phyloP scores from a whole-genome alignment of 192 early-diverging fungal species.

The Coemansia sp. region DNA sequence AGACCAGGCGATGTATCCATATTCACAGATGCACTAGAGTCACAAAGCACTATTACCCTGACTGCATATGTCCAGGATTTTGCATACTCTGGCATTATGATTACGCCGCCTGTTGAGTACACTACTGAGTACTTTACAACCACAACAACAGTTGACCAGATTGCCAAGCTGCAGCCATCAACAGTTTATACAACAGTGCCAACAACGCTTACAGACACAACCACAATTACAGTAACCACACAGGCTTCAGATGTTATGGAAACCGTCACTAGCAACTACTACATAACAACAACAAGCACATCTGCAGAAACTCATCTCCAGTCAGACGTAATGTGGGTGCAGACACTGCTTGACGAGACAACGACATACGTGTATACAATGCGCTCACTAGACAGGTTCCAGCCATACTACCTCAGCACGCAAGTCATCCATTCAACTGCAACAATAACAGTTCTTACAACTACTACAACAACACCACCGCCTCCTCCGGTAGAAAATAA shows the following conservation, averaged over 20 bases:
- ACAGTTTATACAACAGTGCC: background rate
- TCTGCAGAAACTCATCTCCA: background rate
- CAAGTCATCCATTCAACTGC: background rate
- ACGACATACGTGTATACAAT: background rate
- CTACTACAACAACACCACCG: background rate
- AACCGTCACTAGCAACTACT: background rate
- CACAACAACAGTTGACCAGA: slow-evolving; percentile 6
- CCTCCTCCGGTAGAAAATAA: background rate
- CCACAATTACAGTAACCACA: background rate
- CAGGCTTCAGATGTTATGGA: background rate
- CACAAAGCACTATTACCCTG: background rate
- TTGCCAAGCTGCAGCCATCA: background rate
- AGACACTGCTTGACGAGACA: background rate
- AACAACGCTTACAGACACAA: background rate
- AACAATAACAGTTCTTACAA: background rate
- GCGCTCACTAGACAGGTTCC: slow-evolving; percentile 9
- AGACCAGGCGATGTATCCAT: background rate
- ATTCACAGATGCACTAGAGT: background rate
- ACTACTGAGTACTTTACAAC: slow-evolving; percentile 1
- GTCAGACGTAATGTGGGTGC: background rate
- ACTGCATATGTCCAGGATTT: background rate
- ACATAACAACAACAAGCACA: background rate
- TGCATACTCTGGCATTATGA: background rate
- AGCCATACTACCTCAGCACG: background rate
- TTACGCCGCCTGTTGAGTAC: background rate